Base-by-base conservation (phyloP, 2,329 filamentous ascomycete genomes). In the Pseudopyricularia javanii region DNA sequence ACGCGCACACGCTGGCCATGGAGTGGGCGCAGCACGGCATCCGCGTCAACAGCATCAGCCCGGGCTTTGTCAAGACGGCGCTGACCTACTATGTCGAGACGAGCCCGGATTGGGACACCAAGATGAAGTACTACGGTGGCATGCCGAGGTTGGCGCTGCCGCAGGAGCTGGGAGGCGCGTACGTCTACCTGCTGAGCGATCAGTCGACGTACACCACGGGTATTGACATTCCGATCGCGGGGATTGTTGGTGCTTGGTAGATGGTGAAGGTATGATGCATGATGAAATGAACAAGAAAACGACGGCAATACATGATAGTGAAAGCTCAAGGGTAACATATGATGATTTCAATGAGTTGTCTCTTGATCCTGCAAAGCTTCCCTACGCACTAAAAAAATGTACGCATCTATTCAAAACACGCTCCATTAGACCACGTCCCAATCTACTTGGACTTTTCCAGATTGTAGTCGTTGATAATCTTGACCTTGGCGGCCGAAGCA, bases 161-260 rank as follows among this genome's bases (percentile, higher is more conserved):
- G 0, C 69, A 80, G 55, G 88, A 95, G 72, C 74, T 94, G 60
- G 91, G 91, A 71, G 89, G 87, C 22, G 85, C 85, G n/a, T 95
- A 86, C 65, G 69, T 94, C 49, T 93, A 90, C 68, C 73, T 94
- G 54, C 85, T 86, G 17, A 88, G 83, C 14, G 88, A 94, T 67
- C 88, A 88, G 4, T 80, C 84, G n/a, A 86, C 82, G 52, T 94
- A 89, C 69, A 89, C 85, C 17, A 94, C 88, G 8, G 88, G 82
- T 0, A 74, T 78, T 9, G 84, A 90, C 64, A 73, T 93, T 55
- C 72, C 71, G 0, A 68, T 74, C 34, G 61, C 61, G 14, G 65
- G 66, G 28, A 60, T 67, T 50, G 63, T 68, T 6, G 66, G 65
- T 35, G 63, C 60, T 40, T 57, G 53, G 56, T 57, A 54, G 45